These are phyloP conservation scores for Biscutella laevigata DNA, from an alignment of 441 rosid species.

Conservation along the genomic window DNA sequence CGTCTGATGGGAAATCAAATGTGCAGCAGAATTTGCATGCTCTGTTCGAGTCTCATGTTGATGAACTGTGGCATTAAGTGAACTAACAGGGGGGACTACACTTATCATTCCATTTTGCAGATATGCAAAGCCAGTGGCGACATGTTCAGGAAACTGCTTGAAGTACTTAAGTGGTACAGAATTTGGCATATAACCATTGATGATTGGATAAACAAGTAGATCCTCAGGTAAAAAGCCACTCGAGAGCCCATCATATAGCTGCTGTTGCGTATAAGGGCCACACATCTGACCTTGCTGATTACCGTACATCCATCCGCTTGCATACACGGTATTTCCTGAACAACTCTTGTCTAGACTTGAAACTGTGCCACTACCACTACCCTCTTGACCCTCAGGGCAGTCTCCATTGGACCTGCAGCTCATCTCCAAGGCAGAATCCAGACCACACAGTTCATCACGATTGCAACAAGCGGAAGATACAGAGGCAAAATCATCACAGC, in stretches of 20 bases:
- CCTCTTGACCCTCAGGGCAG: slow-evolving; percentile 36
- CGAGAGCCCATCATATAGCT: slow-evolving; percentile 68
- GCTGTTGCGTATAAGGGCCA: slow-evolving; percentile 89
- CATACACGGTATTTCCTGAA: slow-evolving; percentile 36
- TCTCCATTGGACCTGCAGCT: slow-evolving; percentile 63
- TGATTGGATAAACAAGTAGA: slow-evolving; percentile 76
- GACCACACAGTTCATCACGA: slow-evolving; percentile 34
- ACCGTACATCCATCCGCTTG: slow-evolving; percentile 80
- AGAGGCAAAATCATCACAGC: slow-evolving; percentile 27
- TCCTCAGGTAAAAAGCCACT: slow-evolving; percentile 84
- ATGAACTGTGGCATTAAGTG: slow-evolving; percentile 17
- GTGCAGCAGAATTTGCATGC: slow-evolving; percentile 21
- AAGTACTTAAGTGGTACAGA: slow-evolving; percentile 83
- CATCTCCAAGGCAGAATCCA: slow-evolving; percentile 35
- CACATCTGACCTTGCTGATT: slow-evolving; percentile 86
- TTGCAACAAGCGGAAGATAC: slow-evolving; percentile 30
- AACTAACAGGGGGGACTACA: slow-evolving; percentile 25
- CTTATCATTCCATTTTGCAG: slow-evolving; percentile 31
- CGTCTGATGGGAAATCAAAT: slow-evolving; percentile 20
- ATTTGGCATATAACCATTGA: slow-evolving; percentile 49
- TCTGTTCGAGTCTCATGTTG: slow-evolving; percentile 27
- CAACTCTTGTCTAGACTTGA: slow-evolving; percentile 34
- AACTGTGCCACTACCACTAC: slow-evolving; percentile 37
- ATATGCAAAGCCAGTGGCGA: slow-evolving; percentile 72
- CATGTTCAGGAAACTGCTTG: slow-evolving; percentile 84